These are phyloP conservation scores for Yarrowia bubula DNA, from an alignment of 805 yeast genomes.

Conservation along the genomic window DNA sequence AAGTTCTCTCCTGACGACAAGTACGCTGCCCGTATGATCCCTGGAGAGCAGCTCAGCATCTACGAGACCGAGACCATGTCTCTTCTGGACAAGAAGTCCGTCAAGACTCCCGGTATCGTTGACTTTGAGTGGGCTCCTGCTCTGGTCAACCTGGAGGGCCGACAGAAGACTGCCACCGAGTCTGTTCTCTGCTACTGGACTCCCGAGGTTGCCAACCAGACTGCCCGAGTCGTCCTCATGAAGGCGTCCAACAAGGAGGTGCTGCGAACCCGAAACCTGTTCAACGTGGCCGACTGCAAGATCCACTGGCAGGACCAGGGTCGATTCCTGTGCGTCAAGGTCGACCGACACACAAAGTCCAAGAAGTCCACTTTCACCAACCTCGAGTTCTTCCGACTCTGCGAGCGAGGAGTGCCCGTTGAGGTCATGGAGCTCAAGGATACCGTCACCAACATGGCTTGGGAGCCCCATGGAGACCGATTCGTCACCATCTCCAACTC, in stretches of 20 bases:
- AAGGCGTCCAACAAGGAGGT: conserved; percentile 80
- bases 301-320: conserved; percentile 93
- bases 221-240: conserved; percentile 90
- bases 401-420: conserved; percentile 89
- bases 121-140: conserved; percentile 97
- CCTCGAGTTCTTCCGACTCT: conserved; percentile 83
- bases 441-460: conserved; percentile 79
- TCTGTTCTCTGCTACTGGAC: conserved; percentile 87
- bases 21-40: conserved; percentile 93
- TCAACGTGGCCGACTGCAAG: conserved; percentile 88
- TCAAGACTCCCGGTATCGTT: conserved; percentile 77
- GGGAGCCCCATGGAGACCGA: conserved; percentile 94
- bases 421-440: conserved; percentile 93
- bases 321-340: conserved; percentile 83
- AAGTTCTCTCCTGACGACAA: conserved; percentile 93
- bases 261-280: conserved; percentile 85
- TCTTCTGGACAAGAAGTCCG: conserved; percentile 78
- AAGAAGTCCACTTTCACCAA: conserved; percentile 88
- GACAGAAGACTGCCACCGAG: conserved; percentile 47
- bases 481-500: conserved; percentile 77
- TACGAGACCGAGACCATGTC: conserved; percentile 80
- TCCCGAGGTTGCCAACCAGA: conserved; percentile 87
- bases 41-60: conserved; percentile 79
- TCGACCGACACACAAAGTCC: conserved; percentile 94
- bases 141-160: conserved; percentile 63